Evolutionary conservation across 768 basidiomycete genomes (phyloP).

Genomic region (Leccinum rimulosum): DNA sequence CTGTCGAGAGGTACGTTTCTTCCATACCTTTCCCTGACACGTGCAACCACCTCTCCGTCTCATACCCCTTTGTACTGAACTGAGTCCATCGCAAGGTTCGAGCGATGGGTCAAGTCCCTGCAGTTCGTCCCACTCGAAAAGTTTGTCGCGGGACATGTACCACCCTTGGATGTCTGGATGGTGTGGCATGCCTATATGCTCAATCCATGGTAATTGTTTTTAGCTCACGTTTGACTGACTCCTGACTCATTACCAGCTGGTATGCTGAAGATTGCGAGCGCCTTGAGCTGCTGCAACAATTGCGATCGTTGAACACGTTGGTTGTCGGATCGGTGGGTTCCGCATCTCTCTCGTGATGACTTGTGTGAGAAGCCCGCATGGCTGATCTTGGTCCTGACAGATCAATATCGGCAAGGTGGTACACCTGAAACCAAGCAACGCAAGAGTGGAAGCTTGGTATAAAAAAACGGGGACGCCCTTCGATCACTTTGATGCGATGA

Average conservation of each 20-base stretch:
- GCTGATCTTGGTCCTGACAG: conserved; percentile 8
- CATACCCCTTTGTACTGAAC: neutral
- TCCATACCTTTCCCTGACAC: neutral
- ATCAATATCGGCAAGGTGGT: conserved; percentile 25
- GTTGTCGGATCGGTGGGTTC: conserved; percentile 30
- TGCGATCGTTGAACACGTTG: conserved; percentile 26
- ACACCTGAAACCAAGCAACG: conserved; percentile 12
- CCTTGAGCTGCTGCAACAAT: conserved; percentile 22
- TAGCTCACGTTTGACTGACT: neutral
- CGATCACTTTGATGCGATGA: conserved; percentile 37
- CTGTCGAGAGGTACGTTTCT: conserved; percentile 34
- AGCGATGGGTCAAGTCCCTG: conserved; percentile 32
- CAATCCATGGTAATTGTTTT: conserved; percentile 31
- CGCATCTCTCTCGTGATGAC: neutral
- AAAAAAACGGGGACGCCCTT: conserved; percentile 29
- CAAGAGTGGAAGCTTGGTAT: conserved; percentile 20
- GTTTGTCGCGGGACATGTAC: conserved; percentile 28
- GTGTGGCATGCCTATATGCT: conserved; percentile 43
- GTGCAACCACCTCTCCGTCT: neutral
- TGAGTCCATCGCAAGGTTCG: conserved; percentile 27
- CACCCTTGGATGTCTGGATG: conserved; percentile 42
- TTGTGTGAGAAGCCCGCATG: neutral
- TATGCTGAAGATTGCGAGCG: conserved; percentile 35
- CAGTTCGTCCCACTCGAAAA: conserved; percentile 23
- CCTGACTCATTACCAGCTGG: conserved; percentile 23